Conservation (phyloP, 75 land plant genomes). For the Pinus tabuliformis region DNA sequence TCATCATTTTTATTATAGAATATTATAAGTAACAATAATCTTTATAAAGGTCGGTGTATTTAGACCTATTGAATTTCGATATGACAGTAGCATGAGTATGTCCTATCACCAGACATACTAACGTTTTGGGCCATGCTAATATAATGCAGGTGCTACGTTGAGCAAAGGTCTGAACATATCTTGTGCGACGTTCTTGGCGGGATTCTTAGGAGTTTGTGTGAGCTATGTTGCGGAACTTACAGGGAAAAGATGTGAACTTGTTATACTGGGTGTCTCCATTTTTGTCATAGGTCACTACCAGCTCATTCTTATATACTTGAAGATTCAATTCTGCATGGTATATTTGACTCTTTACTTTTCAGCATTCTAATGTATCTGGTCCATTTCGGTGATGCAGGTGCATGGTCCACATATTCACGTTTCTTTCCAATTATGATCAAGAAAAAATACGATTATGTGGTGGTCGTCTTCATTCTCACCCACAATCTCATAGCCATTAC, state of each 20-base stretch:
- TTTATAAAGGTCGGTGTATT: too few relatives aligned
- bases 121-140: not conserved
- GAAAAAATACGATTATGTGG: constrained; percentile 47
- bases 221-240: constrained; percentile 35
- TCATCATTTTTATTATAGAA: not conserved
- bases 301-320: too few relatives aligned
- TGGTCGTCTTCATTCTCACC: constrained; percentile 46
- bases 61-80: too few relatives aligned
- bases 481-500: constrained; percentile 44
- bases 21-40: too few relatives aligned
- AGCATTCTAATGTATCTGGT: not conserved
- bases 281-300: constrained; percentile 3
- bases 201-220: constrained; percentile 32
- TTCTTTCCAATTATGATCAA: constrained; percentile 32
- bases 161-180: constrained; percentile 56
- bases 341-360: not conserved
- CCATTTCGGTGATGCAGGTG: constrained; percentile 17
- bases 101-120: not conserved
- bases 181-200: constrained; percentile 45
- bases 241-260: constrained; percentile 19
- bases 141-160: constrained; percentile 57
- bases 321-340: not conserved
- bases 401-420: constrained; percentile 27
- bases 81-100: too few relatives aligned
- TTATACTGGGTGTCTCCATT: constrained; percentile 35